Evolutionary conservation across 208 protist species (phyloP).

Genomic region (Kentomonas sorsogonicus): DNA sequence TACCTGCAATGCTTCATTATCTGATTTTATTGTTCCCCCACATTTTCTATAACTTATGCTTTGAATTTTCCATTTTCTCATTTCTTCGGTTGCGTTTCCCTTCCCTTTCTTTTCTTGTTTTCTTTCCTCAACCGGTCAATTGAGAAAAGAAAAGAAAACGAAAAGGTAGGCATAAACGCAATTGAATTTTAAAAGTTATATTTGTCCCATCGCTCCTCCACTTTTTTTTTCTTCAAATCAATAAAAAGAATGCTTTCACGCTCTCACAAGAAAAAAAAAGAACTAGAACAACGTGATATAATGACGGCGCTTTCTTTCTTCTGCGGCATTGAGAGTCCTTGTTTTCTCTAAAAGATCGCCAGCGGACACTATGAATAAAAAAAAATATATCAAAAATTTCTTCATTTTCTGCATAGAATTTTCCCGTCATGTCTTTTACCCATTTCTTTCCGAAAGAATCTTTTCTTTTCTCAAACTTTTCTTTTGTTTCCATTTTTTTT

Average conservation of each 20-base stretch:
- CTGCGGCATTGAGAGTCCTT: background rate
- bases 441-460: background rate
- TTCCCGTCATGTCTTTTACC: background rate
- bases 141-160: slow-evolving; percentile 1
- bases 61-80: background rate
- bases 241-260: slow-evolving; percentile 6
- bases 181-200: slow-evolving; percentile 1
- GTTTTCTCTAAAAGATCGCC: background rate
- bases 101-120: slow-evolving; percentile 2
- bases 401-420: background rate
- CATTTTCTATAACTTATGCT: slow-evolving; percentile 1
- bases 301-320: background rate
- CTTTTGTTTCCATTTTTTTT: slow-evolving; percentile 8
- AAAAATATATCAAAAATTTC: background rate
- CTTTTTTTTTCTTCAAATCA: slow-evolving; percentile 13
- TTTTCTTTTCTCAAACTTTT: background rate
- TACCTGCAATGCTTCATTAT: background rate
- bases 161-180: background rate
- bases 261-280: background rate
- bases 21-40: background rate
- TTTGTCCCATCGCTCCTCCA: slow-evolving; percentile 6
- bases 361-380: slow-evolving; percentile 1
- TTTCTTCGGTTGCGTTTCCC: background rate
- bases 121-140: background rate
- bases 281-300: background rate